Evolutionary conservation across 768 basidiomycete genomes (phyloP).

Genomic region (Macrolepiota albuminosa): DNA sequence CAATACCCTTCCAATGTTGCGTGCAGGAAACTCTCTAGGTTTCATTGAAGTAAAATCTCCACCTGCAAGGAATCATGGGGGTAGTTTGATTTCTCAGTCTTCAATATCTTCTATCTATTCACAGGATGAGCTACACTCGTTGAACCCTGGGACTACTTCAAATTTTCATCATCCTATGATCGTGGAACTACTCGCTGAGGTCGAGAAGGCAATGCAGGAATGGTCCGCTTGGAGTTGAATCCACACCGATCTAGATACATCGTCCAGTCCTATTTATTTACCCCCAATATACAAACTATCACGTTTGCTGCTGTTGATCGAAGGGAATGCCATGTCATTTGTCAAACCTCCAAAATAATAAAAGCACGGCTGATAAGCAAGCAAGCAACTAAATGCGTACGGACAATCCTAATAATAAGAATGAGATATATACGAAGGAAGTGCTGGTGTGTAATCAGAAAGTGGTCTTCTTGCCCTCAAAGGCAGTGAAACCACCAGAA

Average conservation of each 20-base stretch:
- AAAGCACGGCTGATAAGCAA: conserved; percentile 6
- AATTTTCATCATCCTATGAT: conserved; percentile 22
- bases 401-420: background rate
- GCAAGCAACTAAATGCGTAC: background rate
- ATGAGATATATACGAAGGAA: background rate
- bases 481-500: conserved; percentile 58
- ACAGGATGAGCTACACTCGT: conserved; percentile 11
- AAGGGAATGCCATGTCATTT: background rate
- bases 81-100: conserved; percentile 10
- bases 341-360: background rate
- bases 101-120: conserved; percentile 20
- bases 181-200: conserved; percentile 26
- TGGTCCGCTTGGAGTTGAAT: conserved; percentile 19
- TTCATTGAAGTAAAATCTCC: conserved; percentile 9
- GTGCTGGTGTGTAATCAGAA: conserved; percentile 31
- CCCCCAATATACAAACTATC: conserved; percentile 6
- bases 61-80: background rate
- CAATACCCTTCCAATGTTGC: background rate
- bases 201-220: conserved; percentile 28
- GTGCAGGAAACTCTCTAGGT: conserved; percentile 1
- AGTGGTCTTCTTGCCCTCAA: conserved; percentile 66
- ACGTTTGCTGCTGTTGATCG: background rate
- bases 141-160: background rate
- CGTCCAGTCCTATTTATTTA: background rate
- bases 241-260: background rate